Evolutionary conservation across 345 rosid genomes (phyloP), one percentile per base, ranked within the genome.

Genomic region (Brassica nigra): DNA sequence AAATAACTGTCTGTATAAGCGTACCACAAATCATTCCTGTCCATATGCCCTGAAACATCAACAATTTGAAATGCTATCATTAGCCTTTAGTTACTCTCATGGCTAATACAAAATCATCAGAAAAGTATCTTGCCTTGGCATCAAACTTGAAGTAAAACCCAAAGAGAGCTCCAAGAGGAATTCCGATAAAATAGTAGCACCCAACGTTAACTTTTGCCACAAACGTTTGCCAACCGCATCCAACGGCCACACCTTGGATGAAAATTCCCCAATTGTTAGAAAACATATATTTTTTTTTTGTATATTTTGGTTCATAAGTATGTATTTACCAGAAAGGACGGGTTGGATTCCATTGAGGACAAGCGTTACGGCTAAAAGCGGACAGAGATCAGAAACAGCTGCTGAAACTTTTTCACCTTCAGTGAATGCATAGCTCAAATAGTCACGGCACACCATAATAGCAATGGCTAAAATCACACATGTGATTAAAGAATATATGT

Each of bases 151-250:
- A 87, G 82, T 87, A 85, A 61, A 91, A 91, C 2, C 97, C 97
- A 10, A 91, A 78, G 36, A 89, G 73, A 68, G 74, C 71, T 0
- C 94, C 97, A 61, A 89, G 68, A 4, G 97, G 97, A 14, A 92
- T 54, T 3, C 96, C 97, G 3, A 92, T 82, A 16, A 84, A 69
- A 47, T 91, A 91, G 39, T 88, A 92, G 16, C 97, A 92, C 9
- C 88, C 97, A 0, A 91, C 79, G 14, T 92, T 92, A 8, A 92
- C 89, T 67, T 87, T 90, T 0, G 97, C 97, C 8, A 91, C 97
- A 73, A 84, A 86, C 11, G 84, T 75, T 86, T 89, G 95, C 97
- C 97, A 90, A 36, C 95, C 97, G 9, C 95, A 92, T 49, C 97
- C 97, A 68, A 92, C 97, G 37, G 95, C 97, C 66, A 89, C 95